Conservation (phyloP, 164 flowering plant genomes). For the Stephania yunnanensis region DNA sequence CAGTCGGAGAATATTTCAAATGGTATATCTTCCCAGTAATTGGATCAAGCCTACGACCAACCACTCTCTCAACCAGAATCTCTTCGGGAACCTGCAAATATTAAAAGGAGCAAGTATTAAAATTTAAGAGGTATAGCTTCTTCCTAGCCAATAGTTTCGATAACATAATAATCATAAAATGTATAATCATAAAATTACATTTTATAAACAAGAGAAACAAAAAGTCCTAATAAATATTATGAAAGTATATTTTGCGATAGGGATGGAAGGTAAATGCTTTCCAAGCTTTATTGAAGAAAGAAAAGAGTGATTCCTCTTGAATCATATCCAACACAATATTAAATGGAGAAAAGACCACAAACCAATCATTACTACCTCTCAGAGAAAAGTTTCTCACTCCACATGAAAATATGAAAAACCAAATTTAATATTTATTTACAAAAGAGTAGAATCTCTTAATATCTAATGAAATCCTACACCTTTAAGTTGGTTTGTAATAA, state of each 20-base stretch:
- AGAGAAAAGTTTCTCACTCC: no score
- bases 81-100: slow-evolving; percentile 79
- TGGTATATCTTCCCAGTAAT: slow-evolving; percentile 94
- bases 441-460: no score
- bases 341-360: no score
- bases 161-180: background rate
- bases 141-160: background rate
- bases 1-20: slow-evolving; percentile 88
- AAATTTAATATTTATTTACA: no score
- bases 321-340: no score
- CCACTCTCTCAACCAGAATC: slow-evolving; percentile 90
- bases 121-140: background rate
- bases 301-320: no score
- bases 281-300: no score
- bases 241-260: background rate
- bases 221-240: background rate
- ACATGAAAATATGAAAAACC: no score
- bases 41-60: slow-evolving; percentile 95
- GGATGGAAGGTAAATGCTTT: background rate
- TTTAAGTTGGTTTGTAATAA: no score
- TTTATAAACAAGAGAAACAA: background rate
- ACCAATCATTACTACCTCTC: no score
- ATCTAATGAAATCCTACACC: no score
- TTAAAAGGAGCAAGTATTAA: background rate
- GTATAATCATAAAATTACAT: background rate